Base-by-base conservation (phyloP, 345 rosid genomes). In the Dimocarpus longan region DNA sequence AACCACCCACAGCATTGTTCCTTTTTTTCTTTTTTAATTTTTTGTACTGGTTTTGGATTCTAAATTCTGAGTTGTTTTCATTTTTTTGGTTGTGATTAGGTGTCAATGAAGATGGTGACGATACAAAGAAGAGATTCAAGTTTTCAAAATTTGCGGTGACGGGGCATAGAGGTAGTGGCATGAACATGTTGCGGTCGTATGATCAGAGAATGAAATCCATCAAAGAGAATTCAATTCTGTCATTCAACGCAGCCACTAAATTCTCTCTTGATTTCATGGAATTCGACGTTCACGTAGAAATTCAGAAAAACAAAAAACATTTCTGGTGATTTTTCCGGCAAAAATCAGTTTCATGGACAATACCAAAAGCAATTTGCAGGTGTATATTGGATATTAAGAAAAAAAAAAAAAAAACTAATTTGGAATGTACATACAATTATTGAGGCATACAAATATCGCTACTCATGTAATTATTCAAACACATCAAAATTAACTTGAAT, bases 131-230 rank as follows among this genome's bases (percentile, higher is more conserved):
- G 32, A 54, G 73, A 24, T 78, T 62, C 70, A 72, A 80, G 40
- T 77, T 86, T 70, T 85, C 83, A 13, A 86, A 92, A 86, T 92
- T 92, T 80, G 71, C 85, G 75, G 85, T 88, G 80, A 74, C 86
- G 64, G 93, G 97, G 2, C 97, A 91, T 21, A 85, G 97, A 78
- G 97, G 97, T 3, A 79, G 78, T 73, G 97, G 97, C 24, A 92
- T 91, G 94, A 92, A 92, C 80, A 72, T 73, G 77, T 76, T 89
- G 79, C 88, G 87, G 43, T 86, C 92, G 13, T 1, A 66, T 0
- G 91, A 89, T 39, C 74, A 66, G 12, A 91, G 88, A 71, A 78
- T 88, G 88, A 88, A 84, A 82, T 83, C 79, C 0, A 81, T 92
- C 68, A 91, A 89, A 81, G 97, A 92, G 81, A 92, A 91, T 72